Evolutionary conservation across 768 basidiomycete genomes (phyloP).

Genomic region (Amanita pseudoporphyria): DNA sequence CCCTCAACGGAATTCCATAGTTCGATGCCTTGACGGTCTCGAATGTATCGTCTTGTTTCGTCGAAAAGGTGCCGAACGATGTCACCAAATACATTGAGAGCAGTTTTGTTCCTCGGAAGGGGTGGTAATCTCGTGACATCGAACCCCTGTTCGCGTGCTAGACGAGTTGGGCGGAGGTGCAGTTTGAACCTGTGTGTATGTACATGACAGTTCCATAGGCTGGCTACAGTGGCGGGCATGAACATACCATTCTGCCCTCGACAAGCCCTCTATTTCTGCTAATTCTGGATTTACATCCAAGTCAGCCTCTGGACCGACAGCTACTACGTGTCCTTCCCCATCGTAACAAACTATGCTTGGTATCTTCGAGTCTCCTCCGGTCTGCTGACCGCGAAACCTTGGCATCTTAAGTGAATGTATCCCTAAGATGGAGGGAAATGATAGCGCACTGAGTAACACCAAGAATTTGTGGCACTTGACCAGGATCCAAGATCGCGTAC

Average conservation of each 20-base stretch:
- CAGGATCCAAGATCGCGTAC: constrained; percentile 26
- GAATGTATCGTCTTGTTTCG: constrained; percentile 32
- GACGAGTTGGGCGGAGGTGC: constrained; percentile 3
- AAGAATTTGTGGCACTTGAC: constrained; percentile 21
- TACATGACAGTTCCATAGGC: too few relatives aligned
- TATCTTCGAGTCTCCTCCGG: constrained; percentile 5
- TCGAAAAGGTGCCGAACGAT: constrained; percentile 33
- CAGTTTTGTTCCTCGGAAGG: constrained; percentile 31
- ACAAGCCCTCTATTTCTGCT: background rate
- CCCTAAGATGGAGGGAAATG: constrained; percentile 2
- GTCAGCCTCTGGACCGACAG: constrained; percentile 5
- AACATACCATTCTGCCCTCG: background rate
- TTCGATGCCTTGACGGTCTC: constrained; percentile 29
- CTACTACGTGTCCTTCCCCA: background rate
- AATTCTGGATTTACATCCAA: constrained; percentile 1
- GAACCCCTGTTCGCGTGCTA: constrained; percentile 1
- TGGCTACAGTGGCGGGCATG: too few relatives aligned
- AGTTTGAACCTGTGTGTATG: constrained; percentile 12
- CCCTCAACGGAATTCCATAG: constrained; percentile 32
- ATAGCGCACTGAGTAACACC: constrained; percentile 25
- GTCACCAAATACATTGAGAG: constrained; percentile 35
- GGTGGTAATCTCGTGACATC: constrained; percentile 18
- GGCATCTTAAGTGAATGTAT: constrained; percentile 40
- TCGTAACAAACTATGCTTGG: constrained; percentile 7
- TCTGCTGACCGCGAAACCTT: constrained; percentile 2